phyloP scores from a whole-genome alignment of 2,329 filamentous ascomycete genomes.

The Eurotiales sp. region DNA sequence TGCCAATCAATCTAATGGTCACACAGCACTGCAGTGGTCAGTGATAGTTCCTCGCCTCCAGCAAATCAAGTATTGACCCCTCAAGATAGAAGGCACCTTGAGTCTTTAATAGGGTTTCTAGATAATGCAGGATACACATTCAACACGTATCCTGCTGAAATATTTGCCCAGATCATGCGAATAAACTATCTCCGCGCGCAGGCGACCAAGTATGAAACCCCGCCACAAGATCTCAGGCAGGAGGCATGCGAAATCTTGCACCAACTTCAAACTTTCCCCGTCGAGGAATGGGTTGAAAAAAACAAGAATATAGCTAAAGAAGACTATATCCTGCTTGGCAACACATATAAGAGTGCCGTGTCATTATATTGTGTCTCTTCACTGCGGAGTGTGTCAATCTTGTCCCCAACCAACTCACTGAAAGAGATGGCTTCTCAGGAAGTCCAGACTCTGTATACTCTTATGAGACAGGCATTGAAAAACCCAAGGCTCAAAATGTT shows the following conservation, averaged over 20 bases:
- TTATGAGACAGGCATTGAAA: neutral
- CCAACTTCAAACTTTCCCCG: conserved; percentile 26
- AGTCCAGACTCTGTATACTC: neutral
- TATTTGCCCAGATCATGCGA: conserved; percentile 33
- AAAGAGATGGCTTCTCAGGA: neutral
- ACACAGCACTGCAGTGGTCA: conserved; percentile 28
- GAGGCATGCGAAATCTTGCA: conserved; percentile 22
- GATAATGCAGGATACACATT: conserved; percentile 16
- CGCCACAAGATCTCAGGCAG: conserved; percentile 3
- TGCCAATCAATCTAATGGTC: neutral
- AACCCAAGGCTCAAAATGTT: conserved; percentile 19
- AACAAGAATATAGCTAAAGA: conserved; percentile 19
- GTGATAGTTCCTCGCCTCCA: conserved; percentile 36
- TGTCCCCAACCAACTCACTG: conserved; percentile 20
- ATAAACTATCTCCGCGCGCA: conserved; percentile 35
- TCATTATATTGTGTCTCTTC: conserved; percentile 37
- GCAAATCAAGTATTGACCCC: conserved; percentile 24
- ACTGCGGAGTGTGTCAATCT: conserved; percentile 29
- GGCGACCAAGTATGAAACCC: conserved; percentile 8
- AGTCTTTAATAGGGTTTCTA: conserved; percentile 23
- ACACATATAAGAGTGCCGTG: conserved; percentile 28
- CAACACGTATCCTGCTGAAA: conserved; percentile 27
- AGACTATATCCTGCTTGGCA: conserved; percentile 27
- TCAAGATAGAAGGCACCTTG: conserved; percentile 23
- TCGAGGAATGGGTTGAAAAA: conserved; percentile 26